A percentile compares a stretch with the other conserved stretches of the same genome.
Conservation (phyloP, 2,329 filamentous ascomycete species). For the Diplodia seriata region DNA sequence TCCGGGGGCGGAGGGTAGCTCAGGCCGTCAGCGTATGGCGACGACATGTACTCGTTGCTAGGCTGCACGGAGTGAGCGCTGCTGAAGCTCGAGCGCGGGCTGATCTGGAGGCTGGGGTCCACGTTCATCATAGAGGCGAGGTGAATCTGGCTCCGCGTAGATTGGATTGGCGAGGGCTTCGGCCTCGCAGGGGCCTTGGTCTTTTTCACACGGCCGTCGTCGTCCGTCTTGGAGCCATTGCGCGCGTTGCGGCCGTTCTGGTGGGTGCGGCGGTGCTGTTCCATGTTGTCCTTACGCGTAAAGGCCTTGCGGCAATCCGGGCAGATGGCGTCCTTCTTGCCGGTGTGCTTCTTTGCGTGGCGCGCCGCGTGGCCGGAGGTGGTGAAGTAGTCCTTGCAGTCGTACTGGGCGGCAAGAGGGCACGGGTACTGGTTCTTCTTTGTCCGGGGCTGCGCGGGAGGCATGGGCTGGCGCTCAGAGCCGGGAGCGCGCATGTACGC, state of each 20-base stretch:
- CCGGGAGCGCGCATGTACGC: slow-evolving; percentile 24
- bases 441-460: slow-evolving; percentile 50
- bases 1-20: slow-evolving; percentile 19
- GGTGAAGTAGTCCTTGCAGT: slow-evolving; percentile 81
- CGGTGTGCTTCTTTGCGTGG: slow-evolving; percentile 83
- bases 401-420: slow-evolving; percentile 72
- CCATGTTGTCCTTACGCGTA: slow-evolving; percentile 85
- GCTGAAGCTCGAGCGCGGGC: slow-evolving; percentile 40
- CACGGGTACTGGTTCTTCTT: slow-evolving; percentile 77
- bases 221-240: slow-evolving; percentile 38
- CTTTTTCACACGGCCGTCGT: slow-evolving; percentile 49
- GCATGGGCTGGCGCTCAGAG: slow-evolving; percentile 52
- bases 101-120: slow-evolving; percentile 42
- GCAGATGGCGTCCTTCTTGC: slow-evolving; percentile 77
- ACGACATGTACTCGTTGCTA: slow-evolving; percentile 38
- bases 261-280: slow-evolving; percentile 81
- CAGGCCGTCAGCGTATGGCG: slow-evolving; percentile 44
- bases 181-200: slow-evolving; percentile 44
- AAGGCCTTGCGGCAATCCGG: slow-evolving; percentile 79
- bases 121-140: slow-evolving; percentile 37
- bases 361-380: slow-evolving; percentile 85
- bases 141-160: slow-evolving; percentile 34
- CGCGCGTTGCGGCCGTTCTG: slow-evolving; percentile 58
- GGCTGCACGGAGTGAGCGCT: slow-evolving; percentile 43
- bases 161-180: slow-evolving; percentile 43